Base-by-base conservation (phyloP, 2,329 filamentous ascomycete genomes). In the Aspergillus ibericus region DNA sequence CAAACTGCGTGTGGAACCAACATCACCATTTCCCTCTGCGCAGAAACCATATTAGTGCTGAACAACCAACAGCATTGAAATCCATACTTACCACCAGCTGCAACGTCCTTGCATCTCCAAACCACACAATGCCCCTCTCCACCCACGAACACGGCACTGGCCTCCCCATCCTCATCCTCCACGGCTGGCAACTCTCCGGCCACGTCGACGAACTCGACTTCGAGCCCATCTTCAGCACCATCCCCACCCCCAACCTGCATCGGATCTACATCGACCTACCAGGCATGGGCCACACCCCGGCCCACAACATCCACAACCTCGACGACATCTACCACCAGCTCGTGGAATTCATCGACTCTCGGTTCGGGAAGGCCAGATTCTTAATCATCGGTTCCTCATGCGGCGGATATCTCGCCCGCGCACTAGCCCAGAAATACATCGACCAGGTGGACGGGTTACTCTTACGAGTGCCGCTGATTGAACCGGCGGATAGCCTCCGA, bases 251-350 rank as follows among this genome's bases (percentile, higher is more conserved):
- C 1, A 58, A 54, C n/a, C 56, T 70, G 54, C 59, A 51, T 25
- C 66, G 69, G 10, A 70, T 71, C 32, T 71, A 71, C 48, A 61
- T 70, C 4, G 69, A 71, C 56, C 68, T 71, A 18, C 69, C 69
- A 49, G 69, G 69, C 49, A 70, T 69, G 68, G 69, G 68, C 47
- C 55, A 15, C 49, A 69, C 69, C 27, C 69, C 69, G 7, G 67
- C 69, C 7, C 62, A 67, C 36, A 55, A 59, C 47, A 29, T 71
- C 58, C 59, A 65, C 34, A 53, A 69, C 52, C 55, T 70, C n/a
- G 65, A 71, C 38, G 66, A 70, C 12, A 69, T 71, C 10, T 68
- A 64, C 51, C 20, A 27, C 51, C 69, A 65, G 16, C 61, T 71
- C 22, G 56, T 61, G 13, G 58, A 63, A 55, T 71, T 71, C 58